Evolutionary conservation across 371 early-diverging fungal genomes (phyloP).

Genomic region (Circinella umbellata): DNA sequence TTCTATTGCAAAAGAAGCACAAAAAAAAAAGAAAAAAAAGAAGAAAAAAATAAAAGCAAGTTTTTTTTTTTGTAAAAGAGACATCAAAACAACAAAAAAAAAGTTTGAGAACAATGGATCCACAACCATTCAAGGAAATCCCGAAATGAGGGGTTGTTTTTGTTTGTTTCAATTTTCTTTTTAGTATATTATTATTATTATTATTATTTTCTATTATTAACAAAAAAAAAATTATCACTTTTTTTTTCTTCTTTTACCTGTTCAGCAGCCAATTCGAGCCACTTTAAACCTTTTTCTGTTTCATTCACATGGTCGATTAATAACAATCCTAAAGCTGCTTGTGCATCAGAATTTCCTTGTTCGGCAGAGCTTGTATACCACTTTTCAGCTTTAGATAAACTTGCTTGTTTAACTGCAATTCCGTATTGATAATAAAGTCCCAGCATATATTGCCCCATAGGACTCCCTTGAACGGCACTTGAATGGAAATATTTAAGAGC

Average conservation of each 20-base stretch:
- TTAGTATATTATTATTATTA: too few relatives aligned
- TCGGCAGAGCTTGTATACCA: constrained; percentile 23
- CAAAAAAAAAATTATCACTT: background rate
- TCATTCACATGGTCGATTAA: constrained; percentile 28
- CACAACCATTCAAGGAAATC: constrained; percentile 4
- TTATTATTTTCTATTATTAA: background rate
- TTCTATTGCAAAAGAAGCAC: background rate
- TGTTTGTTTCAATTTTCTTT: constrained; percentile 9
- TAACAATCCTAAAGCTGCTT: constrained; percentile 50
- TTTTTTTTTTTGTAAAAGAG: background rate
- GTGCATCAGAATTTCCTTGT: constrained; percentile 49
- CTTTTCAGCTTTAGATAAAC: constrained; percentile 16
- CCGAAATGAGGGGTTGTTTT: constrained; percentile 7
- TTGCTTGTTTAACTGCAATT: constrained; percentile 1
- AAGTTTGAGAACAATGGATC: background rate
- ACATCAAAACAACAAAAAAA: background rate
- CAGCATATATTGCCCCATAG: constrained; percentile 39
- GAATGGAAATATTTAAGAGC: constrained; percentile 7
- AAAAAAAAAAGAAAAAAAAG: background rate
- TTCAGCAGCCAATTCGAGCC: constrained; percentile 22
- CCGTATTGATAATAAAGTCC: constrained; percentile 30
- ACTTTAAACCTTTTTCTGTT: constrained; percentile 5
- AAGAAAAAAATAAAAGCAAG: background rate
- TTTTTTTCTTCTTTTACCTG: constrained; percentile 12
- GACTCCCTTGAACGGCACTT: constrained; percentile 28